Base-by-base conservation (phyloP, 441 rosid species). In the Cnidoscolus chayamansa region DNA sequence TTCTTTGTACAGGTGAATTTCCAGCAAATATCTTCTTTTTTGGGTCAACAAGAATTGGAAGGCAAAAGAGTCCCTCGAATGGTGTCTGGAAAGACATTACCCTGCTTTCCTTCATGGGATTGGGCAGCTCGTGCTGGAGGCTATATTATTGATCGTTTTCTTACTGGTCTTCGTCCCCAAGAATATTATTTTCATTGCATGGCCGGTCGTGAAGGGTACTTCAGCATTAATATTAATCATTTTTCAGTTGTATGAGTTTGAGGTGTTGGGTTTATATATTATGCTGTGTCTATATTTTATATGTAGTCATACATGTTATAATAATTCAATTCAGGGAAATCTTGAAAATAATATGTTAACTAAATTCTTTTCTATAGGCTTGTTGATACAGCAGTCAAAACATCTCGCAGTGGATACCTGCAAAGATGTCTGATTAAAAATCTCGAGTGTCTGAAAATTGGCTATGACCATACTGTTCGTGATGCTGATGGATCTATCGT, bases 191-290 rank as follows among this genome's bases (percentile, higher is more conserved):
- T 93, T 81, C 99, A 96, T 81, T 96, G 99, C 86, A 96, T 96
- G 99, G 97, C 99, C 80, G 99, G 99, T 66, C 94, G 98, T 76
- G 98, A 96, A 85, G 99, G 99, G 99, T 96, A 89, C 86, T 70
- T 63, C 10, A 69, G 45, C 72, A 65, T 63, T 45, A 48, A 47
- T 64, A 40, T 77, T 37, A 51, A 50, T n/a, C 51, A 35, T 54
- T 64, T 76, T 59, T 50, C 40, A 17, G 10, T 45, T 57, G 6
- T 60, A 45, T 25, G 16, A 19, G 7, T 54, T 25, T 35, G 48
- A 19, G 62, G 25, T 71, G 12, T 64, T 60, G 31, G 75, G 32
- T 32, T 60, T 6, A 49, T 63, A 64, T 47, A 17, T 20, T 50
- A 49, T 15, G 11, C 12, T 20, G 56, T 25, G 31, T 70, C 40